A percentile compares a stretch with the other conserved stretches of the same genome.
Conservation (phyloP, 176 grass and related monocot genomes). For the Hordeum vulgare region DNA sequence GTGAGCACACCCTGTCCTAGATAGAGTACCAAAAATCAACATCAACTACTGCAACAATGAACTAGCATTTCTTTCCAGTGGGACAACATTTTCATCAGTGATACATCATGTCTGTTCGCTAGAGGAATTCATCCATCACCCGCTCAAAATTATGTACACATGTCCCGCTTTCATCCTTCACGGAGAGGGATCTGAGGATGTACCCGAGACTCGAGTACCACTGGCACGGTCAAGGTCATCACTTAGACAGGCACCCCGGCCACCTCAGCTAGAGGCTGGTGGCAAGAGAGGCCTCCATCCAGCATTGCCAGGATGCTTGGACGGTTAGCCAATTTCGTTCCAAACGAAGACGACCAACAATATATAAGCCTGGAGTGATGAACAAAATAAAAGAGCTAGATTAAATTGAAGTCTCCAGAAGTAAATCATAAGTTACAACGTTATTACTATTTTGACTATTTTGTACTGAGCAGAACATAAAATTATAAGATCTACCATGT, state of each 20-base stretch:
- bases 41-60: neutral
- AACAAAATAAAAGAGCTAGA: neutral
- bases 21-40: neutral
- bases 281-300: neutral
- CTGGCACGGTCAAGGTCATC: neutral
- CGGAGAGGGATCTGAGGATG: neutral
- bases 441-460: neutral
- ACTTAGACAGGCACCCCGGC: neutral
- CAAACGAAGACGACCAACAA: neutral
- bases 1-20: neutral
- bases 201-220: neutral
- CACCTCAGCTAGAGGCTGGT: neutral
- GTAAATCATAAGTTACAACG: neutral
- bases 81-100: neutral
- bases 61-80: neutral
- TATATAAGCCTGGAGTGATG: neutral
- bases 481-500: neutral
- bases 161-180: neutral
- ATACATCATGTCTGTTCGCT: neutral
- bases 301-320: neutral
- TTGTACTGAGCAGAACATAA: neutral
- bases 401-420: neutral
- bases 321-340: neutral
- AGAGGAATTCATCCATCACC: neutral
- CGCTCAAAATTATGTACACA: neutral